Evolutionary conservation across 495 filamentous ascomycete species (phyloP).

Genomic region (Podospora sp.): DNA sequence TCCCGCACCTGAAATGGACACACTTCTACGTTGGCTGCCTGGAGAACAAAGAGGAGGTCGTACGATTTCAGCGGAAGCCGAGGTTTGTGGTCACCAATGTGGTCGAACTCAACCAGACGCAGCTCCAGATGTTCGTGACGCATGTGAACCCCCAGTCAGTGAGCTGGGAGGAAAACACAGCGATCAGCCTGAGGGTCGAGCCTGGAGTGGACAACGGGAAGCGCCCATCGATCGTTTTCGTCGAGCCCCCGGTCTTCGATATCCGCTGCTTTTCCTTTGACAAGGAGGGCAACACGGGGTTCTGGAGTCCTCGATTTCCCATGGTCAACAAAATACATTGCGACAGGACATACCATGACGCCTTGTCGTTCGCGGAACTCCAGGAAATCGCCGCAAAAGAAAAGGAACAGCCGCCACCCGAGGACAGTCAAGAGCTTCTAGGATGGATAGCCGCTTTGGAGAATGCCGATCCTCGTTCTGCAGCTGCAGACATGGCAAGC

Average conservation of each 20-base stretch:
- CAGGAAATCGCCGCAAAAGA: constrained; percentile 46
- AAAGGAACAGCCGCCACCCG: constrained; percentile 34
- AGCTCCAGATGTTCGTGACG: constrained; percentile 37
- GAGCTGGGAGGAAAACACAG: constrained; percentile 32
- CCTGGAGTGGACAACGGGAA: constrained; percentile 40
- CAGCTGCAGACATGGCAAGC: constrained; percentile 30
- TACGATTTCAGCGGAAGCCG: constrained; percentile 55
- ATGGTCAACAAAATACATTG: constrained; percentile 50
- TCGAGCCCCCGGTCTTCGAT: constrained; percentile 47
- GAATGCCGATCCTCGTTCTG: constrained; percentile 42
- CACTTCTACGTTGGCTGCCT: constrained; percentile 80
- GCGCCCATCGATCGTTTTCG: constrained; percentile 41
- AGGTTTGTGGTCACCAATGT: constrained; percentile 64
- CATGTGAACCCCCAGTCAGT: constrained; percentile 41
- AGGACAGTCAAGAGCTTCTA: constrained; percentile 53
- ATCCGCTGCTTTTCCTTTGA: constrained; percentile 53
- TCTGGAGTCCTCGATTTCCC: constrained; percentile 52
- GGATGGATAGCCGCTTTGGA: constrained; percentile 60
- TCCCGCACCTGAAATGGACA: constrained; percentile 65
- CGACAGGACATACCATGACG: constrained; percentile 48
- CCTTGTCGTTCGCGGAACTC: constrained; percentile 46
- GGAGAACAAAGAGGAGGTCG: constrained; percentile 67
- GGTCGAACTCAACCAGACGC: constrained; percentile 44
- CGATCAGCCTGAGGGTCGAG: constrained; percentile 36
- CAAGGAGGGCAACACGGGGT: constrained; percentile 45